A percentile compares a stretch with the other conserved stretches of the same genome.
phyloP scores from a whole-genome alignment of 441 rosid species.

The Adansonia madagascariensis region DNA sequence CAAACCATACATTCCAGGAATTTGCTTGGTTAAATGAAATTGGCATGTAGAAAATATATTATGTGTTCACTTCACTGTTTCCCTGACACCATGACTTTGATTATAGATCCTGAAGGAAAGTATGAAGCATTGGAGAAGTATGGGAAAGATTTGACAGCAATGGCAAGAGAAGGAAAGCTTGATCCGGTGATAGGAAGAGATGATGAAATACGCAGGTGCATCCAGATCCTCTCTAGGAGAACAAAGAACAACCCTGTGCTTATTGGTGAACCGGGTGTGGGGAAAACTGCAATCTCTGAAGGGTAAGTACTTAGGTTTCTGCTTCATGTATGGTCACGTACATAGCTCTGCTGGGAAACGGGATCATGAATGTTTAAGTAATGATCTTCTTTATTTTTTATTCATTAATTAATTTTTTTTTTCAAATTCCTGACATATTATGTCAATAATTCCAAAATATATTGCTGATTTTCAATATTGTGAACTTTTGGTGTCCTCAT shows the following conservation, averaged over 20 bases:
- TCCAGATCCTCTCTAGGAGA: conserved; percentile 95
- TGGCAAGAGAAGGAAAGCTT: conserved; percentile 93
- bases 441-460: background rate
- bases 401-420: too few relatives aligned
- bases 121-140: conserved; percentile 95
- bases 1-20: too few relatives aligned
- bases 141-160: conserved; percentile 95
- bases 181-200: conserved; percentile 99
- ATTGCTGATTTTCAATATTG: background rate
- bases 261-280: conserved; percentile 98
- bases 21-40: conserved; percentile 12
- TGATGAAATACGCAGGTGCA: conserved; percentile 93
- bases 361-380: background rate
- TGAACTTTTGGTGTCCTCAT: background rate
- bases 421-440: background rate
- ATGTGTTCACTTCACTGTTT: background rate
- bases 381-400: background rate
- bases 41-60: background rate
- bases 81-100: conserved; percentile 26
- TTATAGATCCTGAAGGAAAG: conserved; percentile 96
- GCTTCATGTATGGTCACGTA: background rate
- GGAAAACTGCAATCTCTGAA: conserved; percentile 96
- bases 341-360: background rate
- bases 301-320: conserved; percentile 55
- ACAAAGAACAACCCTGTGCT: conserved; percentile 96